These are phyloP conservation scores for Amylostereum areolatum DNA, from an alignment of 1,284 basidiomycete genomes.

Conservation along the genomic window DNA sequence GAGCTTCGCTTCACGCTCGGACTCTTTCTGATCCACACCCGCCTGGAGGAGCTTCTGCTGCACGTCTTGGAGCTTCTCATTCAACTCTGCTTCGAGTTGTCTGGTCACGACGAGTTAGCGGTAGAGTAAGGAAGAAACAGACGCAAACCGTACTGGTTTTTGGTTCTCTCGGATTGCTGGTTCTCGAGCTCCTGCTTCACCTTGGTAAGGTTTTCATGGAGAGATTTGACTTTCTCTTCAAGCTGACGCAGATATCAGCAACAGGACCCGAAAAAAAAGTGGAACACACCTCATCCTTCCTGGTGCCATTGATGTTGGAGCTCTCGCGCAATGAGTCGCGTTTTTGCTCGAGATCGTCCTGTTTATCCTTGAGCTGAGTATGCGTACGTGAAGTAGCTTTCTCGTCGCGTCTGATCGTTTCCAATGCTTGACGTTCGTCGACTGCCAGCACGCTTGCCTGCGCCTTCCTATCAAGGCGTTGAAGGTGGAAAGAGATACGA, in stretches of 20 bases:
- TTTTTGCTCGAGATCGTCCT: constrained; percentile 61
- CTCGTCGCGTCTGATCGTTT: constrained; percentile 77
- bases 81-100: constrained; percentile 82
- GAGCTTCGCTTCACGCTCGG: constrained; percentile 77
- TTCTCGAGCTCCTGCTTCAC: constrained; percentile 71
- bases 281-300: constrained; percentile 51
- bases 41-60: constrained; percentile 86
- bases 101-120: constrained; percentile 33
- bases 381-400: constrained; percentile 69
- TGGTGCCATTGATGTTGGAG: constrained; percentile 44
- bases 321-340: constrained; percentile 61
- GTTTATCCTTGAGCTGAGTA: constrained; percentile 61
- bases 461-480: constrained; percentile 52
- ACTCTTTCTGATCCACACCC: constrained; percentile 80
- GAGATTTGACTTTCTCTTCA: constrained; percentile 47
- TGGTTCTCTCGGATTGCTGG: constrained; percentile 67
- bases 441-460: constrained; percentile 75
- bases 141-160: constrained; percentile 51
- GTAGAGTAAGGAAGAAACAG: neutral
- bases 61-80: constrained; percentile 83
- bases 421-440: constrained; percentile 83
- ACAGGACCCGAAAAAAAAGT: neutral
- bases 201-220: constrained; percentile 49
- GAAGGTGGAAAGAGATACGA: neutral
- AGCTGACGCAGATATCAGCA: constrained; percentile 34